phyloP scores from a whole-genome alignment of 2,329 filamentous ascomycete genomes.

The Cytospora chrysosperma region DNA sequence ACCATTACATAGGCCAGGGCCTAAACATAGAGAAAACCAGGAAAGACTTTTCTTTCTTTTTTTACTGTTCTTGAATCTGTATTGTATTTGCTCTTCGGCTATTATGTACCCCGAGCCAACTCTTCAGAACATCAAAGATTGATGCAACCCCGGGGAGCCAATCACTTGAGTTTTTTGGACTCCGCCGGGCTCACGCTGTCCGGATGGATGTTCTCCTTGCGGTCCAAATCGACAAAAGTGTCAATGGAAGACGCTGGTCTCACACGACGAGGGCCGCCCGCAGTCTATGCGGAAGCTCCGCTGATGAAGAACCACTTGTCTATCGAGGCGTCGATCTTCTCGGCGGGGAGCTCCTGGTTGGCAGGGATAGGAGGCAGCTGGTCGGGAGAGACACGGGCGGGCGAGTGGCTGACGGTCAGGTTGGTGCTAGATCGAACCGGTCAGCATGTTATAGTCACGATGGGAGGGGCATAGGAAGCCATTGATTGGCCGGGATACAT shows the following conservation, averaged over 20 bases:
- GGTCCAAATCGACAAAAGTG: not conserved
- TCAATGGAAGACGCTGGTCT: slow-evolving; percentile 11
- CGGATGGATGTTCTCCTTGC: not conserved
- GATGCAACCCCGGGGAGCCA: slow-evolving; percentile 7
- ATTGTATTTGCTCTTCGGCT: not conserved
- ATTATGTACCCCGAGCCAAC: slow-evolving; percentile 10
- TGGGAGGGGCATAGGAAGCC: not conserved
- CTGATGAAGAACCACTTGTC: slow-evolving; percentile 99
- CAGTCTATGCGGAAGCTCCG: slow-evolving; percentile 74
- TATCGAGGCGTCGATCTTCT: slow-evolving; percentile 91
- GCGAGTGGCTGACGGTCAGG: slow-evolving; percentile 70
- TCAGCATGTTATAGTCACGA: not conserved
- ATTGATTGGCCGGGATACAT: slow-evolving; percentile 44
- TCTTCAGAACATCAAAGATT: not conserved
- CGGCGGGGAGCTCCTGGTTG: slow-evolving; percentile 77
- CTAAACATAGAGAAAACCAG: not conserved
- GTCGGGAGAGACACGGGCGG: slow-evolving; percentile 66
- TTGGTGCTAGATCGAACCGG: slow-evolving; percentile 63
- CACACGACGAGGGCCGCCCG: slow-evolving; percentile 18
- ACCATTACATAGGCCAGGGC: not conserved
- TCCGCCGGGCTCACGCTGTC: not conserved
- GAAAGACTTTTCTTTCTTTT: not conserved
- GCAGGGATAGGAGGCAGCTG: slow-evolving; percentile 75
- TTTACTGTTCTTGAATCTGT: not conserved
- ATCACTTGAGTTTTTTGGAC: not conserved